phyloP scores from a whole-genome alignment of 176 grass and related monocot genomes.

The Carex myosuroides region DNA sequence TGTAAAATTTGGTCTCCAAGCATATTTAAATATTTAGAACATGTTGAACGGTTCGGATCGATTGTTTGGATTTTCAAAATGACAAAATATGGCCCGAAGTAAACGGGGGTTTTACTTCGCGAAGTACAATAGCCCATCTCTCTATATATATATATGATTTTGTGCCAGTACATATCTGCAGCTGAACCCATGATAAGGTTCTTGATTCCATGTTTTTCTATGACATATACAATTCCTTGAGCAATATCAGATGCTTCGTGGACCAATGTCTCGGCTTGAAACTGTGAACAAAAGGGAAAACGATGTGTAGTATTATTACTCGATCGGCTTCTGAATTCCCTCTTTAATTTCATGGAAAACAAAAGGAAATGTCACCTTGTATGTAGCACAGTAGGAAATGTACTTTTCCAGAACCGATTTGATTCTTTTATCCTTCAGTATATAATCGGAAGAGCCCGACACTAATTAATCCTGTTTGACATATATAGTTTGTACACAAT shows the following conservation, averaged over 20 bases:
- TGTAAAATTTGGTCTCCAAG: too few species aligned
- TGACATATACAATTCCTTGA: constrained; percentile 39
- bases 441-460: too few species aligned
- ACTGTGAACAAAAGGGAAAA: constrained; percentile 22
- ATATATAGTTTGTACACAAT: background rate
- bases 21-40: too few species aligned
- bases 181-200: constrained; percentile 74
- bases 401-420: constrained; percentile 32
- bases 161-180: constrained; percentile 39
- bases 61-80: too few species aligned
- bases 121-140: too few species aligned
- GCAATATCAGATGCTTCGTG: constrained; percentile 35
- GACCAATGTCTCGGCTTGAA: constrained; percentile 46
- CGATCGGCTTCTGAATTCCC: constrained; percentile 23
- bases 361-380: constrained; percentile 27
- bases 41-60: too few species aligned
- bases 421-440: too few species aligned
- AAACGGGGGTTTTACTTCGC: too few species aligned
- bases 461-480: constrained; percentile 13
- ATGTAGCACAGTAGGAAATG: constrained; percentile 22
- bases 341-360: background rate
- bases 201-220: constrained; percentile 23
- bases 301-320: background rate
- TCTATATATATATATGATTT: constrained; percentile 4
- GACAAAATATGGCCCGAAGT: too few species aligned